phyloP scores from a whole-genome alignment of 2,329 filamentous ascomycete genomes.

The Rachicladosporium sp. region DNA sequence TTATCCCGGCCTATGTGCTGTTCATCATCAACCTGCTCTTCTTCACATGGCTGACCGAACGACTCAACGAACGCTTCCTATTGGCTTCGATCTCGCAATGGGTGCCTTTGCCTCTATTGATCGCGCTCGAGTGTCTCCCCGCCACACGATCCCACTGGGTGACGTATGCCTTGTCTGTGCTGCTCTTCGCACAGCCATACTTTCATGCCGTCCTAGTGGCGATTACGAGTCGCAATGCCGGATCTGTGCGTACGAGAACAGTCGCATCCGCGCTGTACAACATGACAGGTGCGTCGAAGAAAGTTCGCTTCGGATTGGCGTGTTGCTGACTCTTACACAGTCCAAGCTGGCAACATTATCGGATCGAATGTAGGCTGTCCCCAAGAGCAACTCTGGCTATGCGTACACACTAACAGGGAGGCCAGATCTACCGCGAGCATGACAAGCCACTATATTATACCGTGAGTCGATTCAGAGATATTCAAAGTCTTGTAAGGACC shows the following conservation, averaged over 20 bases:
- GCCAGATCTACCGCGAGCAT: constrained; percentile 17
- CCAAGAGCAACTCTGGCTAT: not conserved
- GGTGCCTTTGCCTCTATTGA: constrained; percentile 20
- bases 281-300: constrained; percentile 16
- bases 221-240: constrained; percentile 50
- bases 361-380: constrained; percentile 15
- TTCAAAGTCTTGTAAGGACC: constrained; percentile 32
- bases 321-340: constrained; percentile 5
- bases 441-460: not conserved
- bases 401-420: constrained; percentile 4
- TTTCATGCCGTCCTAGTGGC: constrained; percentile 48
- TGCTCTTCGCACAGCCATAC: constrained; percentile 29
- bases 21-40: constrained; percentile 33
- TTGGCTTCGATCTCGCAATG: constrained; percentile 18
- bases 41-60: constrained; percentile 39
- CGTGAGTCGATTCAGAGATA: constrained; percentile 32
- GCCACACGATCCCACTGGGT: constrained; percentile 24
- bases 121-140: constrained; percentile 25
- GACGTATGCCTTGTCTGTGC: constrained; percentile 25
- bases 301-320: too few relatives aligned
- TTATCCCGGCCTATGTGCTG: constrained; percentile 35
- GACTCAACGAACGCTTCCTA: constrained; percentile 38
- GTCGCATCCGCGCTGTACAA: constrained; percentile 55
- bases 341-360: constrained; percentile 29
- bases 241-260: constrained; percentile 48